A percentile compares a stretch with the other conserved stretches of the same genome.
These are phyloP conservation scores for Xeromyces bisporus DNA, from an alignment of 495 filamentous ascomycete species.

Conservation along the genomic window DNA sequence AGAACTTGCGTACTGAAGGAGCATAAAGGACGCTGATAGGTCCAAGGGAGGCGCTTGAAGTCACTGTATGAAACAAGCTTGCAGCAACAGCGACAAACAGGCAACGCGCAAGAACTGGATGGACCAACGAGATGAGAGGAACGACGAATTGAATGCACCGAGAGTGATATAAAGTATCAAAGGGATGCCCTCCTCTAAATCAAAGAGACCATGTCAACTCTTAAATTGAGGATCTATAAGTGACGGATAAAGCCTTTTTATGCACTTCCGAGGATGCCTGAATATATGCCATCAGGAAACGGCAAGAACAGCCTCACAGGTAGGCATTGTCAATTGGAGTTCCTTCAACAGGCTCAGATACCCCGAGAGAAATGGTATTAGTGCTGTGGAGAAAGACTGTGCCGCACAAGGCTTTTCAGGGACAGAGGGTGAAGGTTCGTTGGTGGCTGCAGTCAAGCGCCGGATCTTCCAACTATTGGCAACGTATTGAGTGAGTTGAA, in stretches of 20 bases:
- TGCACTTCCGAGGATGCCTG: constrained; percentile 7
- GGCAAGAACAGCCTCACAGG: constrained; percentile 20
- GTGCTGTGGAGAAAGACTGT: constrained; percentile 21
- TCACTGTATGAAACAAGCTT: neutral
- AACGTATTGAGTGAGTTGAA: too few species aligned
- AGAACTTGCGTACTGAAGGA: constrained; percentile 5
- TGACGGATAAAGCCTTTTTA: constrained; percentile 4
- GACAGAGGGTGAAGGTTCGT: constrained; percentile 16
- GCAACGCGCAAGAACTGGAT: neutral
- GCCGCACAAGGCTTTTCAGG: constrained; percentile 16
- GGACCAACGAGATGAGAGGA: neutral
- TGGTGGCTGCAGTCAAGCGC: constrained; percentile 31
- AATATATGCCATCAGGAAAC: constrained; percentile 12
- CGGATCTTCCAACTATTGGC: constrained; percentile 7
- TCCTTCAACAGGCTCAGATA: constrained; percentile 25
- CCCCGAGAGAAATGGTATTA: constrained; percentile 12
- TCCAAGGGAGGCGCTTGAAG: constrained; percentile 2
- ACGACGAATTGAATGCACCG: constrained; percentile 1
- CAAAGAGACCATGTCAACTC: neutral
- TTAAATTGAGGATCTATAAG: constrained; percentile 1
- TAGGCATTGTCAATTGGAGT: constrained; percentile 19
- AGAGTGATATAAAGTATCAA: neutral
- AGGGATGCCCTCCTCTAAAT: neutral
- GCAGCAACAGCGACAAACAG: constrained; percentile 1
- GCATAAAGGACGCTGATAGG: constrained; percentile 10